Conservation (phyloP, 2,329 filamentous ascomycete species). For the Phialemoniopsis sp. region DNA sequence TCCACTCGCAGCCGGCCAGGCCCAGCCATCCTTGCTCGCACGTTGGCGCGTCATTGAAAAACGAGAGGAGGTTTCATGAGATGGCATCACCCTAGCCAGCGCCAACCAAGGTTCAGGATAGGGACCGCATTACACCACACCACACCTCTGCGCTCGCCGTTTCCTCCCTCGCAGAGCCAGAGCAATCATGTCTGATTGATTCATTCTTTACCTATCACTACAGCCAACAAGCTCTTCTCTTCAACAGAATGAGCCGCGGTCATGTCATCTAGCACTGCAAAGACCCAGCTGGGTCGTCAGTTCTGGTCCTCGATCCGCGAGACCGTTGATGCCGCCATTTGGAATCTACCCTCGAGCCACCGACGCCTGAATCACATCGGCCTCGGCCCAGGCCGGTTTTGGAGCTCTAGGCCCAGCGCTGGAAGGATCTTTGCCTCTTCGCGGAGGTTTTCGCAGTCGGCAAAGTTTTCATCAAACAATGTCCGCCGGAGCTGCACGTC, state of each 20-base stretch:
- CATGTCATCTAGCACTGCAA: constrained; percentile 26
- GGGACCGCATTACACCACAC: too few species aligned
- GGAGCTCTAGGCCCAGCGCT: too few species aligned
- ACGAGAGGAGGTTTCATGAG: background rate
- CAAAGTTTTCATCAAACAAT: constrained; percentile 28
- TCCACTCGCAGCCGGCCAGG: too few species aligned
- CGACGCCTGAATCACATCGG: constrained; percentile 6
- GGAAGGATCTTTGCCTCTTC: background rate
- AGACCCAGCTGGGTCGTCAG: constrained; percentile 27
- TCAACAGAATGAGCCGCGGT: constrained; percentile 13
- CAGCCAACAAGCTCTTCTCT: too few species aligned
- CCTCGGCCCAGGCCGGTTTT: constrained; percentile 1
- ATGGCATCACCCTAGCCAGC: too few species aligned
- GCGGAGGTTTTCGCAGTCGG: constrained; percentile 1
- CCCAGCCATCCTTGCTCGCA: too few species aligned
- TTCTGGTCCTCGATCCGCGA: constrained; percentile 24
- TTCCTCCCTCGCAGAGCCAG: too few species aligned
- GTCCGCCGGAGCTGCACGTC: constrained; percentile 49
- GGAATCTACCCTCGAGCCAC: constrained; percentile 11
- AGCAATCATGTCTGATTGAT: too few species aligned
- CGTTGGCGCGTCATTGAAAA: background rate
- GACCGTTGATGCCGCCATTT: constrained; percentile 15
- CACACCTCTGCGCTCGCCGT: too few species aligned
- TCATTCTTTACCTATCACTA: too few species aligned
- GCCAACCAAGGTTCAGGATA: too few species aligned